Evolutionary conservation across 1,139 yeast species (phyloP), one percentile per base, ranked within the genome.

Genomic region (Saccharomycopsis hybrid): DNA sequence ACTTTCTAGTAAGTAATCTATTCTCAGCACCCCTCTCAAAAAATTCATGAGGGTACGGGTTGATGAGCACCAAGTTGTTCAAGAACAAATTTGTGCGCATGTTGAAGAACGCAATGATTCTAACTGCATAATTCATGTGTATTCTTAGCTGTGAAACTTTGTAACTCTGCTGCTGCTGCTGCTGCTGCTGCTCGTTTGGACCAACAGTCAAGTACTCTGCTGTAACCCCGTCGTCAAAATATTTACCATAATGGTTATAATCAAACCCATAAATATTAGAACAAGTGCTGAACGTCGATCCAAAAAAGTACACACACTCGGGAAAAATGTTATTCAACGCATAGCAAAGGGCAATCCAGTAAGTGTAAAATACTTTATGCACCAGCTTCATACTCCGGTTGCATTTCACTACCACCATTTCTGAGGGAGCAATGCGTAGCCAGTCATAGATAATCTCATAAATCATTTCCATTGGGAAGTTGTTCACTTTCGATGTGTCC

Each of bases 51-150:
- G 47, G 41, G 28, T 35, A 44, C 24, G 47, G 47, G 18, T 44
- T 39, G 18, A 9, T 27, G 29, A 44, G 11, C 24, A 31, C 40
- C 3, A 44, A 18, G n/a, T 44, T 44, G 7, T 44, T 35, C 8
- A 35, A 27, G 41, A 31, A 44, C 3, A 44, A 18, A 25, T 44
- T 35, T n/a, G 5, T 9, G 8, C 47, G 18, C 47, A 44, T 44
- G 11, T 35, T 31, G 37, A 44, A 44, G 28, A 44, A 44, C 18
- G 41, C 24, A 31, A 35, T 44, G 4, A 44, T 9, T 35, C 47
- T 35, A 3, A 27, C 3, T n/a, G 37, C 18, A 28, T 44, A 44
- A 24, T 31, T 11, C 5, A 25, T 25, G 35, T 35, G 41, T 29
- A 25, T 25, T 28, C 29, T 44, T 7, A 44, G 25, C n/a, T n/a